Conservation (phyloP, 768 basidiomycete genomes). For the Gelatoporia subvermispora region DNA sequence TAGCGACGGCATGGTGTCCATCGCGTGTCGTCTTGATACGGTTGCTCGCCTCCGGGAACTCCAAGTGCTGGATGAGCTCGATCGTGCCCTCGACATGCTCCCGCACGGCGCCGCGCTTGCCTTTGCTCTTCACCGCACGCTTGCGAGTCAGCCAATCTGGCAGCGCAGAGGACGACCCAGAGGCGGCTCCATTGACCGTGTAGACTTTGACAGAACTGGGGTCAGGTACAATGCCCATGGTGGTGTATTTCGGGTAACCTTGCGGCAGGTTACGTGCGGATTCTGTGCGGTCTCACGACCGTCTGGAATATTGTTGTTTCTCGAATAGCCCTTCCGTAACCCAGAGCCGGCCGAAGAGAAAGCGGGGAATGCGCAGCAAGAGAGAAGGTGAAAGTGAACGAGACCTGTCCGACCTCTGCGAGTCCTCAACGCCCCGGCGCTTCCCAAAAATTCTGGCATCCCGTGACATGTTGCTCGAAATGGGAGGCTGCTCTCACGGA, state of each 20-base stretch:
- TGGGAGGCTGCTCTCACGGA: too few species aligned
- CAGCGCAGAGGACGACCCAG: conserved; percentile 85
- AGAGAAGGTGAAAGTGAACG: too few species aligned
- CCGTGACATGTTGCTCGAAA: too few species aligned
- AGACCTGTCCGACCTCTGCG: too few species aligned
- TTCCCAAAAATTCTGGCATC: conserved; percentile 3
- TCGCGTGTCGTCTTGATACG: conserved; percentile 86
- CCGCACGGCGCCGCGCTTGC: conserved; percentile 53
- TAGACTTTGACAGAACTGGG: conserved; percentile 72
- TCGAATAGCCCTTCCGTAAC: neutral
- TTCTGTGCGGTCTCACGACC: neutral
- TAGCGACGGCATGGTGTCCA: conserved; percentile 89
- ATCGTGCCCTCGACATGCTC: conserved; percentile 82
- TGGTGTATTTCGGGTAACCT: neutral
- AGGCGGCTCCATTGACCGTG: conserved; percentile 90
- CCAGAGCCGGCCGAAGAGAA: neutral
- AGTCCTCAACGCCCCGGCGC: neutral
- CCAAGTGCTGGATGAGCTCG: conserved; percentile 92
- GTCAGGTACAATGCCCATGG: conserved; percentile 19
- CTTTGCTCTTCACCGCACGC: conserved; percentile 58
- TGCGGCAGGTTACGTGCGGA: neutral
- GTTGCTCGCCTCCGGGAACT: conserved; percentile 95
- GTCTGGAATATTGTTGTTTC: too few species aligned
- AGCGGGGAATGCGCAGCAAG: neutral
- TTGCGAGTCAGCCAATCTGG: conserved; percentile 89